phyloP scores from a whole-genome alignment of 257 asterid species.

The Nicotiana sylvestris region DNA sequence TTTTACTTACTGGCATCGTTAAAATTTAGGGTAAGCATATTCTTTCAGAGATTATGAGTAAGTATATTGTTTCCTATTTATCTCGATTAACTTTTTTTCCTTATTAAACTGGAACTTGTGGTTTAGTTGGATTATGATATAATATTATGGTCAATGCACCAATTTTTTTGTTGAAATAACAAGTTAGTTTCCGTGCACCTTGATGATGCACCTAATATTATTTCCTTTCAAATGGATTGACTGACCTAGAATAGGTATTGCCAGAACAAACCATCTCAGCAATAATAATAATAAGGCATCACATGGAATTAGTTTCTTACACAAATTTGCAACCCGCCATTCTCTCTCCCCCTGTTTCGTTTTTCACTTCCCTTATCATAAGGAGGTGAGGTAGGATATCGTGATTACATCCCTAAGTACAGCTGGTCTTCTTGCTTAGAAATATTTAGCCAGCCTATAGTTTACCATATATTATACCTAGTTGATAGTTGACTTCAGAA shows the following conservation, averaged over 20 bases:
- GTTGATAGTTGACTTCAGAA: slow-evolving; percentile 6
- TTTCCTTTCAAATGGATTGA: not conserved
- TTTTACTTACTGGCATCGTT: not conserved
- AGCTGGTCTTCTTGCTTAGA: not conserved
- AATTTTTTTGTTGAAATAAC: not conserved
- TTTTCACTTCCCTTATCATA: not conserved
- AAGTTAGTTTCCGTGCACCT: not conserved
- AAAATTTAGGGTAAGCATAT: not conserved
- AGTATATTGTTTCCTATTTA: not conserved
- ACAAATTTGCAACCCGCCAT: not conserved
- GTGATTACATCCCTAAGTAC: not conserved
- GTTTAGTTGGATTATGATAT: not conserved
- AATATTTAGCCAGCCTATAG: slow-evolving; percentile 1
- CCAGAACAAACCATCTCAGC: not conserved
- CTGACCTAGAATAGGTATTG: not conserved
- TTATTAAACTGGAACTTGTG: not conserved
- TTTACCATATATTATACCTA: not conserved
- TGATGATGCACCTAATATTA: not conserved
- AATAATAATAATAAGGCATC: not conserved
- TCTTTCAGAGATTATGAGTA: not conserved
- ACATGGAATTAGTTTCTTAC: not conserved
- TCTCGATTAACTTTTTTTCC: not conserved
- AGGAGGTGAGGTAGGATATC: not conserved
- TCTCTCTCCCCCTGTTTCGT: not conserved
- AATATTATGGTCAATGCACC: not conserved